phyloP scores from a whole-genome alignment of 306 rosid species.

The Castanospermum australe region DNA sequence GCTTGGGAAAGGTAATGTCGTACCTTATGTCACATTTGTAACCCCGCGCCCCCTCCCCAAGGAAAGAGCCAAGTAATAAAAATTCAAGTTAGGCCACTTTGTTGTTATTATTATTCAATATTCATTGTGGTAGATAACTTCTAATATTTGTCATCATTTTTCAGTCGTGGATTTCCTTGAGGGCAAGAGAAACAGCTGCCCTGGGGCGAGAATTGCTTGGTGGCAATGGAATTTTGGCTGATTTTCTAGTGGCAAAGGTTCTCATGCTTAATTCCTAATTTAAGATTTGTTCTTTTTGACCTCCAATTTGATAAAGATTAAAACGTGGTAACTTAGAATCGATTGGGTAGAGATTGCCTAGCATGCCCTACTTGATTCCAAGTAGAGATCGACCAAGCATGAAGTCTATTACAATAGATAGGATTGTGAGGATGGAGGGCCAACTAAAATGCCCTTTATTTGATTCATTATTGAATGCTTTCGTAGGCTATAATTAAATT shows the following conservation, averaged over 20 bases:
- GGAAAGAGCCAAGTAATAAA: background rate
- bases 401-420: background rate
- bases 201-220: conserved; percentile 93
- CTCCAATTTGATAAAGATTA: background rate
- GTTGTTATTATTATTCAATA: background rate
- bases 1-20: conserved; percentile 81
- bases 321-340: background rate
- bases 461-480: background rate
- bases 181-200: conserved; percentile 93
- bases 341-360: background rate
- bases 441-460: background rate
- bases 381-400: background rate
- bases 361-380: no score
- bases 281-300: background rate
- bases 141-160: conserved; percentile 13
- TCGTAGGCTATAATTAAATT: background rate
- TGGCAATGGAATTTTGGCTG: conserved; percentile 89
- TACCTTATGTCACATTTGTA: background rate
- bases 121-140: conserved; percentile 15
- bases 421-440: background rate
- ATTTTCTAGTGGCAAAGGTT: conserved; percentile 92
- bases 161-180: conserved; percentile 87
- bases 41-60: no score
- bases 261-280: conserved; percentile 12
- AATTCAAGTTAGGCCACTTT: background rate